Evolutionary conservation across 2,329 filamentous ascomycete species (phyloP), one percentile per base, ranked within the genome.

Genomic region (Nothopassalora personata): DNA sequence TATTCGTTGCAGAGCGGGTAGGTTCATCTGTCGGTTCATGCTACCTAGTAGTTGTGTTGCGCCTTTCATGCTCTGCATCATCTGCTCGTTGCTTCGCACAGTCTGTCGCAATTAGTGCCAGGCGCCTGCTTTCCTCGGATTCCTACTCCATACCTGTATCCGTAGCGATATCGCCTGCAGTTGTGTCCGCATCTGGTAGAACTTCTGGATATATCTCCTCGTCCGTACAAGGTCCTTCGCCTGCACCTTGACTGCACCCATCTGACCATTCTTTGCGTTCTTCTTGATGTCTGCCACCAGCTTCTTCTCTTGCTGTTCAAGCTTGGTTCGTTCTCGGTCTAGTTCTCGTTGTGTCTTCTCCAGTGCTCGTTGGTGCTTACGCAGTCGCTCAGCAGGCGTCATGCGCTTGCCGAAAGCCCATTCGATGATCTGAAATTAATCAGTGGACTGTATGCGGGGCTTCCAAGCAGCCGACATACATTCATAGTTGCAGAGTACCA

Each of bases 11-110:
- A 99, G 80, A 18, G 91, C 91, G 0, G 94, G 94, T 2, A 99
- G 85, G 72, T 99, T 97, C 92, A 97, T 97, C 64, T 90, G 90
- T 65, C 89, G 84, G 76, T 99, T 99, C 94, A 99, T 99, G 78
- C 89, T 95, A 56, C 92, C 91, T 7, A 99, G 80, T 2, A 96
- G 87, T 76, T 88, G 86, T 1, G 94, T 97, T 4, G 94, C 94
- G 34, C 94, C 94, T 76, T 97, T 99, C 94, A 99, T 97, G 8
- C 92, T 94, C 76, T 96, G 91, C 92, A 97, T 97, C 94, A 99
- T 99, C 76, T 97, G 93, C 75, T 99, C 94, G 75, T 99, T 99
- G 66, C 92, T 97, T 65, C 94, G 87, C 65, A 97, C 93, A 53
- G 94, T 99, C 90, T 96, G 69, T 28, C 15, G 57, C 19, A 31